Evolutionary conservation across 2,329 filamentous ascomycete genomes (phyloP), one percentile per base, ranked within the genome.

Genomic region (Fusarium floridanum): DNA sequence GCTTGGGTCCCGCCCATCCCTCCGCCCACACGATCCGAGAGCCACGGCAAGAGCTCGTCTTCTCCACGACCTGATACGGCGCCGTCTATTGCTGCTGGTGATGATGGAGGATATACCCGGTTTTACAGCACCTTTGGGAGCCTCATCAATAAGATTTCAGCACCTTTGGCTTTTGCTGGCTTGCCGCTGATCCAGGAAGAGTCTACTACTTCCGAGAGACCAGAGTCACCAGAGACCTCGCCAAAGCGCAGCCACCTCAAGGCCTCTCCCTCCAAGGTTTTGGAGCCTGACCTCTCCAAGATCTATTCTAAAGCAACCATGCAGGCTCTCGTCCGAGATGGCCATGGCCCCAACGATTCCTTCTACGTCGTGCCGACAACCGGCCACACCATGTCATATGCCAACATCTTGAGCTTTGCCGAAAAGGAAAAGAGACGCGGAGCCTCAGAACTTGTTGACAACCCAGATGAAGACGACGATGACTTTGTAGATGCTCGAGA

Each of bases 331-430:
- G 88, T 91, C 22, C 91, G 94, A 66, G 92, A 92, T 34, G 91
- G 90, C 0, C 88, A 91, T 32, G 88, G 88, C 17, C 85, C 89
- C 17, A 90, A 88, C 68, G 93, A 94, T 77, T 97, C 94, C 10
- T 99, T 99, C 85, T 98, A 98, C 81, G 93, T 98, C 1, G 97
- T 99, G 1, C 97, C 96, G 5, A 94, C 94, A 0, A 95, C 94
- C 20, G 96, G 97, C 6, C 95, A 96, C 73, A 98, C 95, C 4
- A 93, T 95, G 70, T 97, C 95, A 0, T 99, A 98, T 80, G 95
- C 97, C 53, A 95, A 93, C 72, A 98, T 99, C 62, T 86, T 98
- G 22, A 92, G 87, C 48, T 92, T 90, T 76, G 91, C 90, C 39
- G 89, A 91, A 73, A 92, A 92, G 78, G 91, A 92, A 80, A 91